Evolutionary conservation across 1,139 yeast species (phyloP), one percentile per base, ranked within the genome.

Genomic region (Zygosaccharomyces pseudobailii): DNA sequence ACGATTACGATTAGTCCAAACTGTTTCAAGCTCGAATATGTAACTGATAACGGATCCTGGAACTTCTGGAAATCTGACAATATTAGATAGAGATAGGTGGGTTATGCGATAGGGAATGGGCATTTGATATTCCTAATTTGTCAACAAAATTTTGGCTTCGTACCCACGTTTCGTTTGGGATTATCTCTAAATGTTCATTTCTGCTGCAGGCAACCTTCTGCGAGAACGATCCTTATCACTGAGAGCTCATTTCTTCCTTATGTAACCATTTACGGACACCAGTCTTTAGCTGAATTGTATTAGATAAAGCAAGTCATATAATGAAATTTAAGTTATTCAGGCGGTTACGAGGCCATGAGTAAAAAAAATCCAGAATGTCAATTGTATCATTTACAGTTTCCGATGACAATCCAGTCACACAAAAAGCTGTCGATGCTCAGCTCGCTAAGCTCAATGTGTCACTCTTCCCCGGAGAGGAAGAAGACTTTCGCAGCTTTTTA

Each of bases 361-460:
- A 20, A 10, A 32, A 20, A 22, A 6, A 5, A 17, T 36, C 36
- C 6, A 42, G 43, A 52, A 64, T 66, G 69, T 65, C 68, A 27
- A 59, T 66, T 40, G 66, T 65, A 21, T 62, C 68, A 2, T 53
- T 66, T 33, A 66, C 61, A 35, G 55, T 62, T n/a, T 65, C 62
- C 45, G 51, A 55, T 13, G 56, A 62, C 42, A 61, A 62, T 36
- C 62, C 60, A 13, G 65, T 66, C 38, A 63, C 68, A 7, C 37
- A 55, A 3, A 61, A 59, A 6, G 68, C 65, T 34, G 50, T 66
- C 19, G 58, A 57, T 22, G 56, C 62, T 9, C 69, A 65, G 48
- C 63, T 65, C 2, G 57, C 55, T 13, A 65, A 64, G 46, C 55
- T 66, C 21, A 64, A 65, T 5, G 51, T 68, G 5, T 53, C 63